Evolutionary conservation across 495 filamentous ascomycete genomes (phyloP), one percentile per base, ranked within the genome.

Genomic region (Penicillium nucicola): DNA sequence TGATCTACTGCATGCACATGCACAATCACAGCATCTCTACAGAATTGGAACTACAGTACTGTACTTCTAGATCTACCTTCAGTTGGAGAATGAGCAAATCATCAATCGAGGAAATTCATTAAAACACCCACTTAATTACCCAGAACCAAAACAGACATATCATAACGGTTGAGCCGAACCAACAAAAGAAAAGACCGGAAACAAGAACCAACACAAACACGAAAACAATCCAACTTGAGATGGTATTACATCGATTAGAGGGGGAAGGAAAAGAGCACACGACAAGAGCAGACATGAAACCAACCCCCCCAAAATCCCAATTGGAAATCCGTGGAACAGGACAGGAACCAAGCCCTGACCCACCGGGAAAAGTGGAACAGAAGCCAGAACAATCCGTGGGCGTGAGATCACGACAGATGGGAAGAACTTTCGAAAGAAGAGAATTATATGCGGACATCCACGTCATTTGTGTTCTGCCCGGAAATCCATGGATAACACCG

Each of bases 211-310:
- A 55, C 55, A 60, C 1, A 7, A 38, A 55, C 55, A 60, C 12
- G 33, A 60, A 13, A 54, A 53, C 42, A 56, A 50, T 50, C 48
- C 53, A 52, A 53, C 60, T 64, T 52, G 58, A 61, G 51, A 64
- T 71, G 58, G 61, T 72, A 70, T 69, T 69, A 71, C 68, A 71
- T 69, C 59, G 57, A 61, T 58, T 54, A 57, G 50, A 41, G 20
- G 48, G 48, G 39, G 28, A 44, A 52, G 25, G 46, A 45, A 53
- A 36, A 49, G 39, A 37, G 18, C n/a, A 33, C 2, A 25, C 45
- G 35, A 25, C 47, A 31, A 15, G 19, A 10, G 8, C 14, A 19
- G 23, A 19, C 33, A 37, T 9, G 5, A 9, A 35, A 20, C 18
- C 2, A 35, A 20, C 18, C 2, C 14, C 10, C 18, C 4, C 14